Base-by-base conservation (phyloP, 148 eudicot species). In the Diospyros lotus region DNA sequence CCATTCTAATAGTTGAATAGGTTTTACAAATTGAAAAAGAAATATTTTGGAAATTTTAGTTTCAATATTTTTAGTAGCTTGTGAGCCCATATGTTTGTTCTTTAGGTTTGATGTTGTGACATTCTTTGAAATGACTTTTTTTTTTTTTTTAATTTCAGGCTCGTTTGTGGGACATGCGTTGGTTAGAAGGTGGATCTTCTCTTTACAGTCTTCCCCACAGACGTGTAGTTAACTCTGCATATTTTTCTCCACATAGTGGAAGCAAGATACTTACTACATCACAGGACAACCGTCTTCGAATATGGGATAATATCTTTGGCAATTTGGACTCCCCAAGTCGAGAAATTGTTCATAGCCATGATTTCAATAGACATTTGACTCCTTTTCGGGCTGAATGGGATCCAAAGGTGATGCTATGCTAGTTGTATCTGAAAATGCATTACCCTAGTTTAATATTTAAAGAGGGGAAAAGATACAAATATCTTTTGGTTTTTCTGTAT, bases 311-410 rank as follows among this genome's bases (percentile, higher is more conserved):
- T 44, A 84, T 95, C 66, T 89, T 69, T 79, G 94, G 92, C 74
- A 80, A 87, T 84, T 55, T 95, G 82, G 94, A 90, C 65, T 80
- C 88, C 58, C 97, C 99, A 73, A 95, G 99, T 80, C 86, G 99
- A 72, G 97, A 92, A 86, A 95, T 95, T 68, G 99, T 95, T 17
- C 97, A 95, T 75, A 95, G 99, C 79, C 99, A 95, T 76, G 96
- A 95, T 89, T 95, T 95, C 74, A 95, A 95, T 79, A 77, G 99
- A 69, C 90, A 95, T 80, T 76, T 95, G 78, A 95, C 99, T 64
- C 87, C 97, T 70, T 95, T 95, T 58, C 86, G 90, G 53, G 99
- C 96, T 54, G 99, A 95, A 83, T 95, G 99, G 99, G 97, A 95
- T 81, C 97, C 97, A n/a, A 95, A 95, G 96, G 99, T 92, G 76